These are phyloP conservation scores for Syzygium syzygioides DNA, from an alignment of 441 rosid species.

Conservation along the genomic window DNA sequence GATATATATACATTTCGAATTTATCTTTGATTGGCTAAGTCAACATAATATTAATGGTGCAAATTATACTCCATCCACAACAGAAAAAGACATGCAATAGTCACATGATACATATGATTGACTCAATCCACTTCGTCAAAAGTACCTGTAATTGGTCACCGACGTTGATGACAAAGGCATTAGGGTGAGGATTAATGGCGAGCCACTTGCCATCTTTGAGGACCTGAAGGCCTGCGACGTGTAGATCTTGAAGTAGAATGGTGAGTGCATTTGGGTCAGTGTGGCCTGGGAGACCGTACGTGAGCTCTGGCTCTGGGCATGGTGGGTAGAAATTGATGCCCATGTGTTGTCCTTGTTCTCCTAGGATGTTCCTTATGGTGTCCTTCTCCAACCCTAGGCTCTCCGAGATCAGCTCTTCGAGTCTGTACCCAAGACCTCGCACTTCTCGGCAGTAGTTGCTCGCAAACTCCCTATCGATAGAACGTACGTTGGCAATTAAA, in stretches of 20 bases:
- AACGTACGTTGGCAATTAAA: not conserved
- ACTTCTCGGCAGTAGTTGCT: slow-evolving; percentile 43
- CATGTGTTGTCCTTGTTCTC: slow-evolving; percentile 77
- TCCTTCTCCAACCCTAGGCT: slow-evolving; percentile 56
- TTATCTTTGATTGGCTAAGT: not conserved
- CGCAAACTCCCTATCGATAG: slow-evolving; percentile 33
- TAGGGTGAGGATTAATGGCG: slow-evolving; percentile 48
- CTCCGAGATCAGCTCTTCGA: slow-evolving; percentile 55
- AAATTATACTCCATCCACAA: not conserved
- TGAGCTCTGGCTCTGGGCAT: slow-evolving; percentile 67
- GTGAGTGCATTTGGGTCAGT: slow-evolving; percentile 67
- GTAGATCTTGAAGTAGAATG: slow-evolving; percentile 50
- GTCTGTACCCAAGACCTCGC: slow-evolving; percentile 35
- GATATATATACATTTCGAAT: too few species aligned
- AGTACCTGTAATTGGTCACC: slow-evolving; percentile 63
- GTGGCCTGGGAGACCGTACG: slow-evolving; percentile 65
- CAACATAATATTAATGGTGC: not conserved
- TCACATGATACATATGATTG: not conserved
- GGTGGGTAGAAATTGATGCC: slow-evolving; percentile 65
- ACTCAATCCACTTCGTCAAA: not conserved
- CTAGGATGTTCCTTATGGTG: slow-evolving; percentile 32
- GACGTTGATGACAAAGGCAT: slow-evolving; percentile 57
- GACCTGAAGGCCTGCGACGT: slow-evolving; percentile 58
- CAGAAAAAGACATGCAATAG: not conserved
- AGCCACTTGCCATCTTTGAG: slow-evolving; percentile 52